These are phyloP conservation scores for Zygnema circumcarinatum DNA, from an alignment of 139 green algal genomes.

Conservation along the genomic window DNA sequence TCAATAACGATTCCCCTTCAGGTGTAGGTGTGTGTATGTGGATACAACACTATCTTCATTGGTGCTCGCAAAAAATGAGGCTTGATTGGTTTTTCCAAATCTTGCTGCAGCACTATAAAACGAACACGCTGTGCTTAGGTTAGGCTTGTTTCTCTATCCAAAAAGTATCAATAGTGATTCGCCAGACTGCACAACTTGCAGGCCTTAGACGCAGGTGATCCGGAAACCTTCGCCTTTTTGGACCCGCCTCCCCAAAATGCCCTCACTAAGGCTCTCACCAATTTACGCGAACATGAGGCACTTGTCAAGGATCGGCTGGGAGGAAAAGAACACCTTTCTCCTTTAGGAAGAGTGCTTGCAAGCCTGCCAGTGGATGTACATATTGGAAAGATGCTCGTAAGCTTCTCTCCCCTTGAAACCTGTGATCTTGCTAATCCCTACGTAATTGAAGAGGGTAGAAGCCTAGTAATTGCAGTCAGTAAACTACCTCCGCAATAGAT, in stretches of 20 bases:
- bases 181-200: too few relatives aligned
- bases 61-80: not conserved
- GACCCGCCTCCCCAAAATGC: constrained; percentile 18
- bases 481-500: too few relatives aligned
- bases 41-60: too few relatives aligned
- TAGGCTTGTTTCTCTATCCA: too few relatives aligned
- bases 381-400: constrained; percentile 55
- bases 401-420: too few relatives aligned
- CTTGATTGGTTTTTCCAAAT: not conserved
- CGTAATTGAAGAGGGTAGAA: too few relatives aligned
- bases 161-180: too few relatives aligned
- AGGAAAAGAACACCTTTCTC: constrained; percentile 21
- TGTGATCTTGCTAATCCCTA: too few relatives aligned
- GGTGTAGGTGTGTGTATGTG: too few relatives aligned
- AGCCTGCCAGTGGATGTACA: constrained; percentile 39
- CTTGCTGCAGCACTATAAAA: not conserved
- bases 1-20: not conserved
- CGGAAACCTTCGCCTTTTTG: constrained; percentile 40
- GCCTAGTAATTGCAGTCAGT: too few relatives aligned
- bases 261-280: constrained; percentile 1
- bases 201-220: constrained; percentile 1
- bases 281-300: constrained; percentile 16
- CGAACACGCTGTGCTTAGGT: too few relatives aligned
- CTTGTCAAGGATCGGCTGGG: not conserved
- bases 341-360: constrained; percentile 34